Evolutionary conservation across 2,329 filamentous ascomycete species (phyloP).

Genomic region (Monosporascus sp.): DNA sequence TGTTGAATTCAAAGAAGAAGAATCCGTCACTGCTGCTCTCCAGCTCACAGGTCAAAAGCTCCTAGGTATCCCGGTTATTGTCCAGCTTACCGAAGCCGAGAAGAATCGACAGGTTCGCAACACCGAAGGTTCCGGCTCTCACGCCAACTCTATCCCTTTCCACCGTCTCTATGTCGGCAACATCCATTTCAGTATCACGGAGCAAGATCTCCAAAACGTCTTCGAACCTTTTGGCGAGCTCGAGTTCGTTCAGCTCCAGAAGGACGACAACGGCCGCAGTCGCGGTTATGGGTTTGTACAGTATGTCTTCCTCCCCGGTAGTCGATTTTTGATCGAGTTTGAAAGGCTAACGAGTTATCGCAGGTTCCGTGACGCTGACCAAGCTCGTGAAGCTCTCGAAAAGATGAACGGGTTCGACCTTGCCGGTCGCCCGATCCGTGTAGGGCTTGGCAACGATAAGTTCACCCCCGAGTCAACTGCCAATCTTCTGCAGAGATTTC

Average conservation of each 20-base stretch:
- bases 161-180: slow-evolving; percentile 98
- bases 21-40: slow-evolving; percentile 86
- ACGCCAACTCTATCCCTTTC: slow-evolving; percentile 85
- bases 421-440: slow-evolving; percentile 92
- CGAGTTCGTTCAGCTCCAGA: slow-evolving; percentile 95
- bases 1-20: slow-evolving; percentile 96
- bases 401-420: slow-evolving; percentile 99
- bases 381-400: slow-evolving; percentile 91
- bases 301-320: slow-evolving; percentile 51
- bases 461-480: slow-evolving; percentile 96
- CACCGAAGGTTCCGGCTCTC: slow-evolving; percentile 60
- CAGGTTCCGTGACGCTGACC: slow-evolving; percentile 82
- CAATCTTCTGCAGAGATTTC: slow-evolving; percentile 87
- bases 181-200: slow-evolving; percentile 98
- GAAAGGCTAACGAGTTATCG: slow-evolving; percentile 28
- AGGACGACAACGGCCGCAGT: slow-evolving; percentile 85
- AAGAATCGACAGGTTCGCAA: slow-evolving; percentile 96
- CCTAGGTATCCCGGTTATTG: slow-evolving; percentile 97
- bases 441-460: slow-evolving; percentile 99
- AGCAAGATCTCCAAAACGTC: slow-evolving; percentile 89
- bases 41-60: slow-evolving; percentile 98
- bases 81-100: slow-evolving; percentile 96
- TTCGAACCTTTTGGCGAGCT: slow-evolving; percentile 98
- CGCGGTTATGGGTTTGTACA: slow-evolving; percentile 98
- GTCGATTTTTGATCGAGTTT: not conserved